Evolutionary conservation across 192 early-diverging fungal genomes (phyloP).

Genomic region (Cetraspora pellucida): DNA sequence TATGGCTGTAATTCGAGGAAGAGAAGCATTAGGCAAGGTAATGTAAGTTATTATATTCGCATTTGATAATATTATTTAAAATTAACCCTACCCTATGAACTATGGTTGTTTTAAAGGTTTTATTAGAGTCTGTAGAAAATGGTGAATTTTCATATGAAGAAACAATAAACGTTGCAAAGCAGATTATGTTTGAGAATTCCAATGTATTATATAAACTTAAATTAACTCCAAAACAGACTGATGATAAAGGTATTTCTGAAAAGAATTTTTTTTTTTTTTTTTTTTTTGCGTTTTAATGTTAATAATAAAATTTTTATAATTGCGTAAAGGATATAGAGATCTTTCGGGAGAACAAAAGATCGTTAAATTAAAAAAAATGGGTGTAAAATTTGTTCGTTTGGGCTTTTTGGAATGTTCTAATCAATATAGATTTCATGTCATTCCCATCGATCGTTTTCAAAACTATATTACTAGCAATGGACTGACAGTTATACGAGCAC

Average conservation of each 20-base stretch:
- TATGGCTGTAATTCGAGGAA: constrained; percentile 19
- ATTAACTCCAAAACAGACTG: neutral
- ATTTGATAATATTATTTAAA: neutral
- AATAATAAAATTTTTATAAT: no score
- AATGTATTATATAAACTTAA: constrained; percentile 23
- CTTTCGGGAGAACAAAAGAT: neutral
- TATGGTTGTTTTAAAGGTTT: neutral
- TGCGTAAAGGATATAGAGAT: neutral
- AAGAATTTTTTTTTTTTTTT: neutral
- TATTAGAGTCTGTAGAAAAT: neutral
- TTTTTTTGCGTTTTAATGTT: neutral
- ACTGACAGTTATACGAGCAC: neutral
- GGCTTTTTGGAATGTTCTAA: neutral
- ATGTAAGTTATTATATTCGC: neutral
- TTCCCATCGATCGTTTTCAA: constrained; percentile 28
- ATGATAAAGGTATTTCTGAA: neutral
- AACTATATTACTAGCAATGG: neutral
- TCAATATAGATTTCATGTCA: neutral
- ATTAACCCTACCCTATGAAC: neutral
- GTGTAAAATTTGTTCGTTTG: constrained; percentile 19
- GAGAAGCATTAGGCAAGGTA: constrained; percentile 21
- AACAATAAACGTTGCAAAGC: constrained; percentile 16
- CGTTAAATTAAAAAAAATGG: neutral
- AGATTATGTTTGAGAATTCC: constrained; percentile 24
- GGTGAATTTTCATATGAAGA: constrained; percentile 13